These are phyloP conservation scores for Sonneratia alba DNA, from an alignment of 345 rosid species.

Conservation along the genomic window DNA sequence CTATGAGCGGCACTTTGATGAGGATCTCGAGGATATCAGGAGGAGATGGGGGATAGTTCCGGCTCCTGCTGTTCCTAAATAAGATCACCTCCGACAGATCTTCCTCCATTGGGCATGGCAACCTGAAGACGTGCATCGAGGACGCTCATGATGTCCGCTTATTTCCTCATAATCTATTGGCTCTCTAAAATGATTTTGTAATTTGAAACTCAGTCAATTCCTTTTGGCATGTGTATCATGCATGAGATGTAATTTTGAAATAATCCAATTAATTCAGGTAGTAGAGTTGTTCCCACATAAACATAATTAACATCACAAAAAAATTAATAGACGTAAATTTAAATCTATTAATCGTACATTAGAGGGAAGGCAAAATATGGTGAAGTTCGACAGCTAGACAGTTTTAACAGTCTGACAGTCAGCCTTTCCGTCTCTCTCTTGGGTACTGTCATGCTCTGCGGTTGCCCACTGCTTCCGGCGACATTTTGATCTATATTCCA, in stretches of 20 bases:
- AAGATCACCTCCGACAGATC: neutral
- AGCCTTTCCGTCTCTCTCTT: neutral
- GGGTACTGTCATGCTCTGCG: neutral
- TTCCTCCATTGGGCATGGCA: neutral
- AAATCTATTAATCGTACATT: neutral
- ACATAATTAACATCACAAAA: too few relatives aligned
- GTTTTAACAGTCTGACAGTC: neutral
- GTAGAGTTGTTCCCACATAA: too few relatives aligned
- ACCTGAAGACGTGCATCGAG: neutral
- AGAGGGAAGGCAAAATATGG: too few relatives aligned
- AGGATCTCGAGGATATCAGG: conserved; percentile 34
- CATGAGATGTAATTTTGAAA: neutral
- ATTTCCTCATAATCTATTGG: neutral
- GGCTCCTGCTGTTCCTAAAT: conserved; percentile 19
- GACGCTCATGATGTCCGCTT: neutral
- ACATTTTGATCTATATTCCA: neutral
- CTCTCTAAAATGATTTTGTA: neutral
- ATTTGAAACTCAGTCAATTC: neutral
- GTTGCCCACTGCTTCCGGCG: neutral
- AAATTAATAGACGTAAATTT: too few relatives aligned
- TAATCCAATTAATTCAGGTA: too few relatives aligned
- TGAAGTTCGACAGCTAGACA: neutral
- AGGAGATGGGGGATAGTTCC: conserved; percentile 29
- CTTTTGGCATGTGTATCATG: neutral
- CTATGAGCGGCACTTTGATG: conserved; percentile 34